Base-by-base conservation (phyloP, 768 basidiomycete genomes). In the Amanita exitialis region DNA sequence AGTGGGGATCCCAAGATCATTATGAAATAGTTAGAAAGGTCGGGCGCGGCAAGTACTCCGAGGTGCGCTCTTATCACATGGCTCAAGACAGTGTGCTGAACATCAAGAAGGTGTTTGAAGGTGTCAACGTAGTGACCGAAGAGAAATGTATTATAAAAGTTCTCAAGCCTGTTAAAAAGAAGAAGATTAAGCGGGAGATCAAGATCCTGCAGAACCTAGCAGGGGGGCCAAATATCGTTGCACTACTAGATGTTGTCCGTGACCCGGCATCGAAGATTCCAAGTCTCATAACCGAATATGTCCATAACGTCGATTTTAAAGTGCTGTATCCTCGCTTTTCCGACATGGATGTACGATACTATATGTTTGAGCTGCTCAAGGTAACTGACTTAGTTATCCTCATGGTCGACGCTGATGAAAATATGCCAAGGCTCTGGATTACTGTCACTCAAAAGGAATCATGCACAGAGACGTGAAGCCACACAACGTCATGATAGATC, bases 391-490 rank as follows among this genome's bases (percentile, higher is more conserved):
- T 16, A 0, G 10, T 27, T 2, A n/a, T 20, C n/a, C 30, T 38
- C n/a, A 25, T 13, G 13, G 23, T 21, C 12, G 36, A 53, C 47
- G 42, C 56, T 61, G 46, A 66, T 57, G 48, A 25, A 9, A 6
- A 25, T 54, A 38, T 27, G 53, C 39, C 37, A 53, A 91, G 89
- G 95, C 95, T 3, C 72, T 98, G 63, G 95, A 98, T 68, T 98
- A 83, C 66, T 97, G 95, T 61, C 95, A 98, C 67, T 98, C 95
- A 27, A 92, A 94, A 60, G 95, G 95, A 7, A 97, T 98, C 65
- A 97, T 97, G 92, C 94, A 97, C 65, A 76, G 95, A 58, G 95
- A 97, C 64, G 95, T 98, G 53, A 98, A 98, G 64, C 95, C 95
- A 10, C 93, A 96, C 69, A 98, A 98, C 67, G 92, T 98, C 49